Evolutionary conservation across 2,329 filamentous ascomycete species (phyloP).

Genomic region (Venturia oleaginea): DNA sequence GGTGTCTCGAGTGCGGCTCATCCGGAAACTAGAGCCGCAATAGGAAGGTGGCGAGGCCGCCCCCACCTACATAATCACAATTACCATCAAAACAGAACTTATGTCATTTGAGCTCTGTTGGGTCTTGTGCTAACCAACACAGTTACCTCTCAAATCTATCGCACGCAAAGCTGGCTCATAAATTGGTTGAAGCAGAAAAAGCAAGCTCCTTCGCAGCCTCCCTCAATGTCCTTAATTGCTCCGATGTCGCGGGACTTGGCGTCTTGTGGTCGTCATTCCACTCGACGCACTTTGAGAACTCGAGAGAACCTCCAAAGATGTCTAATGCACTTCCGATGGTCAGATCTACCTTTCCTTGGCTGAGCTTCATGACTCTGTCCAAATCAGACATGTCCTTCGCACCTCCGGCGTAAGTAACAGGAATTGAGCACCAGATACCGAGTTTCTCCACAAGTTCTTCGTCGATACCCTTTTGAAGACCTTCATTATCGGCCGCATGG

Average conservation of each 20-base stretch:
- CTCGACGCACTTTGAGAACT: slow-evolving; percentile 75
- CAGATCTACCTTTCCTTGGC: slow-evolving; percentile 73
- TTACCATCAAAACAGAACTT: no score
- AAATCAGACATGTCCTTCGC: slow-evolving; percentile 72
- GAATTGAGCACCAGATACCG: slow-evolving; percentile 79
- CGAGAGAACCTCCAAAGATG: slow-evolving; percentile 83
- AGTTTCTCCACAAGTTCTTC: slow-evolving; percentile 69
- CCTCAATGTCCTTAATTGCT: background rate
- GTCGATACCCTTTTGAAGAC: slow-evolving; percentile 84
- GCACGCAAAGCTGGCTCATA: no score
- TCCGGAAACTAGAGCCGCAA: background rate
- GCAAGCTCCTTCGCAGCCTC: no score
- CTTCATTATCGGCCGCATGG: slow-evolving; percentile 94
- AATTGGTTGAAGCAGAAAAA: no score
- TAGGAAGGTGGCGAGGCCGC: slow-evolving; percentile 1
- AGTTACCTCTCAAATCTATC: no score
- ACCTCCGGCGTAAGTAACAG: slow-evolving; percentile 95
- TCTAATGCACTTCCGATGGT: slow-evolving; percentile 96
- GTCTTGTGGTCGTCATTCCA: slow-evolving; percentile 57
- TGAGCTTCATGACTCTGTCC: slow-evolving; percentile 69
- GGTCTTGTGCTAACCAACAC: no score
- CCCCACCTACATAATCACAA: no score
- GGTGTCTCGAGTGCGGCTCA: background rate
- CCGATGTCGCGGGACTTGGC: background rate
- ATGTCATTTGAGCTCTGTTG: no score